Conservation (phyloP, 1,139 yeast species). For the Suhomyces chickasaworum region DNA sequence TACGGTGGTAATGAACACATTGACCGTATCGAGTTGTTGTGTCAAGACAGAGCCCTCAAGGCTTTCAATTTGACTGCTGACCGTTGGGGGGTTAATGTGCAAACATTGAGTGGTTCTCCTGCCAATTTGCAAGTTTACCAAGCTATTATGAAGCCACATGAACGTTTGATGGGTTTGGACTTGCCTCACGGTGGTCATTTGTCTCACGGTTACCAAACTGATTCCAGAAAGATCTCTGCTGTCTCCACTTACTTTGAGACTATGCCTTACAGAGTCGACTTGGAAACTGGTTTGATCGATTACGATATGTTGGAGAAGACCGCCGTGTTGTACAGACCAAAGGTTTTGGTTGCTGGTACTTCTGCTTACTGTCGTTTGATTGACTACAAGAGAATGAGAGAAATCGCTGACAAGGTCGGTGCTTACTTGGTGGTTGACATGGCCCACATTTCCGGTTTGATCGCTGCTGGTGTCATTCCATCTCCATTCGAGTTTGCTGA, state of each 20-base stretch:
- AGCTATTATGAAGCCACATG: slow-evolving; percentile 92
- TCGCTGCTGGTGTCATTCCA: slow-evolving; percentile 95
- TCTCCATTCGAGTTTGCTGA: slow-evolving; percentile 96
- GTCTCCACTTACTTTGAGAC: slow-evolving; percentile 97
- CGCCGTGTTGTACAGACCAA: slow-evolving; percentile 89
- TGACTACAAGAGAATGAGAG: slow-evolving; percentile 94
- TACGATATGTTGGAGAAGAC: slow-evolving; percentile 92
- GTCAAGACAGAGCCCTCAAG: slow-evolving; percentile 90
- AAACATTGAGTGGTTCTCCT: slow-evolving; percentile 94
- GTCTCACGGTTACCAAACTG: slow-evolving; percentile 98
- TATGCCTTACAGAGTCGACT: slow-evolving; percentile 95
- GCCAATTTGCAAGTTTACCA: slow-evolving; percentile 96
- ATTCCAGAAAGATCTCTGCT: slow-evolving; percentile 90
- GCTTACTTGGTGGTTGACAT: slow-evolving; percentile 95
- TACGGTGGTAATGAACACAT: slow-evolving; percentile 93
- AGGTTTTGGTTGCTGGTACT: slow-evolving; percentile 95
- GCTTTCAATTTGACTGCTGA: slow-evolving; percentile 81
- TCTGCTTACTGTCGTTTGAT: slow-evolving; percentile 95
- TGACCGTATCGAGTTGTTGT: slow-evolving; percentile 87
- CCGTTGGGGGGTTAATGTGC: slow-evolving; percentile 98
- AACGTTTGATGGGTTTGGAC: slow-evolving; percentile 94
- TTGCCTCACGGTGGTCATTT: slow-evolving; percentile 98
- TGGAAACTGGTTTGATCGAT: slow-evolving; percentile 90
- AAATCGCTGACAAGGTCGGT: slow-evolving; percentile 94
- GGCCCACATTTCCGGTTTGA: slow-evolving; percentile 97